Base-by-base conservation (phyloP, 164 flowering plant genomes). In the Cinnamomum chago region DNA sequence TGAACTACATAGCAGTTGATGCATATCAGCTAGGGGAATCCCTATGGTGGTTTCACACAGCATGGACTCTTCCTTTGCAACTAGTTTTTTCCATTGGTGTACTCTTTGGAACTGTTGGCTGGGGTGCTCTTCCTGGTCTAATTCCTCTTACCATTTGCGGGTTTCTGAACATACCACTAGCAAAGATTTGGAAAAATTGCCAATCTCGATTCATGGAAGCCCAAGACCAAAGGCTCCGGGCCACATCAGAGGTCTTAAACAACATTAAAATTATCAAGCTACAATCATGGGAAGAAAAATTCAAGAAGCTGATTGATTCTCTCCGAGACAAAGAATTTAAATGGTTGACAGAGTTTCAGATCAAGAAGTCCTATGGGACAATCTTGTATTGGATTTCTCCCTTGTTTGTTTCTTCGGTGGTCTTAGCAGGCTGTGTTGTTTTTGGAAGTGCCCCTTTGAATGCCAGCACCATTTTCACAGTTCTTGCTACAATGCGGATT, bases 211-310 rank as follows among this genome's bases (percentile, higher is more conserved):
- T 88, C 71, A 93, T 92, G 97, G 40, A 60, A 3, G 91, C 88
- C 2, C 95, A 91, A 75, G 97, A 95, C 71, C 81, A 84, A 74
- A 72, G 98, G 12, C 84, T 95, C 11, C 82, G 92, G 72, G 73
- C 90, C n/a, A 89, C 90, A 67, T 90, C 97, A 13, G 97, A 95
- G 79, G 84, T 91, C 70, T 82, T 95, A 4, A 90, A 89, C 85
- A 91, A 78, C 72, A 95, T 93, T 94, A 91, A 91, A 72, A 81
- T 91, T 71, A 91, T 95, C 33, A 95, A 93, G 81, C 71, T 95
- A 58, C 97, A 93, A 71, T 88, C 95, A 9, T 95, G 98, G 98
- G 98, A 93, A 76, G 95, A 91, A 6, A 83, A 88, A 11, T 95
- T 95, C 84, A 86, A 81, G 84, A 78, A 25, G 11, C 60, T 79